These are phyloP conservation scores for Royoungia palumana DNA, from an alignment of 768 basidiomycete species.

Conservation along the genomic window DNA sequence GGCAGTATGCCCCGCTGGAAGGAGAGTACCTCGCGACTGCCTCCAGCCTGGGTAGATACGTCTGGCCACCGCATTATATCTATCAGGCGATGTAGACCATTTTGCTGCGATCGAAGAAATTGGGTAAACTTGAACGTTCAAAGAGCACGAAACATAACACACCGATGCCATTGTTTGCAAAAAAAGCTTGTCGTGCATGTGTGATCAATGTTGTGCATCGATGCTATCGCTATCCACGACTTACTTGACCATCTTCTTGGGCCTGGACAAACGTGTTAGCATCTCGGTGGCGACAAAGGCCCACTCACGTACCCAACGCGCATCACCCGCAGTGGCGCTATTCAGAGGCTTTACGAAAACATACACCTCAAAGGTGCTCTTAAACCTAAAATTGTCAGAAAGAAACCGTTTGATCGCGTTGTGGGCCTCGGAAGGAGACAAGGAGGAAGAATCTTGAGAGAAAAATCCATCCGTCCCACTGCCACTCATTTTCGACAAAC, in stretches of 20 bases:
- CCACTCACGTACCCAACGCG: constrained; percentile 38
- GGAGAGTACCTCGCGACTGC: constrained; percentile 39
- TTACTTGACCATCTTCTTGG: constrained; percentile 51
- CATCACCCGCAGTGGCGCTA: constrained; percentile 38
- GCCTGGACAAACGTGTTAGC: constrained; percentile 29
- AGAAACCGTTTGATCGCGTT: constrained; percentile 43
- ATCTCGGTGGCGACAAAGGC: not conserved
- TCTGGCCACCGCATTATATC: constrained; percentile 47
- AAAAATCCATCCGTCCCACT: constrained; percentile 44
- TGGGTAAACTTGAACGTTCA: not conserved
- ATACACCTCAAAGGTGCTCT: constrained; percentile 40
- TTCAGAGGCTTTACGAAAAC: constrained; percentile 38
- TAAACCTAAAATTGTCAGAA: constrained; percentile 42
- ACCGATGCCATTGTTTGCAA: constrained; percentile 39
- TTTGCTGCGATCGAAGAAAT: constrained; percentile 37
- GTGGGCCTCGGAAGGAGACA: constrained; percentile 49
- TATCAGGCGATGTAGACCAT: constrained; percentile 47
- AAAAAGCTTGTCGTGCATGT: constrained; percentile 33
- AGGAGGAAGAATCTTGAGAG: constrained; percentile 24
- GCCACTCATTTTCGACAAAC: constrained; percentile 44
- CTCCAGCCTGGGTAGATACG: constrained; percentile 40
- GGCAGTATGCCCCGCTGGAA: constrained; percentile 59
- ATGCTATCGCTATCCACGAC: constrained; percentile 7
- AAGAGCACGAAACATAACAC: not conserved
- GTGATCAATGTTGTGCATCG: constrained; percentile 3